A percentile compares a stretch with the other conserved stretches of the same genome.
Evolutionary conservation across 192 early-diverging fungal genomes (phyloP).

Genomic region (Coemansia sp.): DNA sequence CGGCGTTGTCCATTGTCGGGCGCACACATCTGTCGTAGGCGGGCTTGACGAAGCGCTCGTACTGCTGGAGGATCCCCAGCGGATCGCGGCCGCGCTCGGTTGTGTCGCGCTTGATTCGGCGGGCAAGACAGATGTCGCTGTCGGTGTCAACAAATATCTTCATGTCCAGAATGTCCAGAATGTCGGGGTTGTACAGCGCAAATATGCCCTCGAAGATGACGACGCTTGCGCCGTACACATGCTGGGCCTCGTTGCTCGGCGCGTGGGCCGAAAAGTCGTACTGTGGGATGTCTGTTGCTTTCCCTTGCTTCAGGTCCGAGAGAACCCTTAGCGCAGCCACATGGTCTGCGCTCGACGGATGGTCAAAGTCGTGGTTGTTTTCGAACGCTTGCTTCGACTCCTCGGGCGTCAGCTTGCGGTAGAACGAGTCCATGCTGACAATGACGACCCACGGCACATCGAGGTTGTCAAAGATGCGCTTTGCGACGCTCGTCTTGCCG

Average conservation of each 20-base stretch:
- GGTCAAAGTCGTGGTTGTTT: conserved; percentile 91
- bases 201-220: conserved; percentile 98
- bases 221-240: conserved; percentile 91
- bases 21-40: conserved; percentile 89
- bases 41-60: conserved; percentile 91
- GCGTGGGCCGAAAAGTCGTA: conserved; percentile 91
- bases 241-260: conserved; percentile 62
- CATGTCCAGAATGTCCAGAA: conserved; percentile 81
- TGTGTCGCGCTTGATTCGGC: conserved; percentile 88
- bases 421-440: conserved; percentile 96
- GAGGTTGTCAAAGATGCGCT: conserved; percentile 69
- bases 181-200: conserved; percentile 82
- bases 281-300: conserved; percentile 77
- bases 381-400: conserved; percentile 62
- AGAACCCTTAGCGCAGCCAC: conserved; percentile 69
- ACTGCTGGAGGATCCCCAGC: conserved; percentile 85
- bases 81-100: conserved; percentile 86
- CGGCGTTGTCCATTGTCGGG: conserved; percentile 91
- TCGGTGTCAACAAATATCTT: conserved; percentile 96
- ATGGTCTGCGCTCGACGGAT: conserved; percentile 89
- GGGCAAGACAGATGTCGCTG: conserved; percentile 84
- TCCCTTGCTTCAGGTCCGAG: conserved; percentile 75
- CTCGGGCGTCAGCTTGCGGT: conserved; percentile 79
- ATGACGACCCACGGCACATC: conserved; percentile 86
- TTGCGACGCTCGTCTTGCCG: conserved; percentile 80